Percentiles rank a stretch among this genome's conserved stretches.
These are phyloP conservation scores for Penicillium sp. DNA, from an alignment of 2,329 filamentous ascomycete genomes.

Conservation along the genomic window DNA sequence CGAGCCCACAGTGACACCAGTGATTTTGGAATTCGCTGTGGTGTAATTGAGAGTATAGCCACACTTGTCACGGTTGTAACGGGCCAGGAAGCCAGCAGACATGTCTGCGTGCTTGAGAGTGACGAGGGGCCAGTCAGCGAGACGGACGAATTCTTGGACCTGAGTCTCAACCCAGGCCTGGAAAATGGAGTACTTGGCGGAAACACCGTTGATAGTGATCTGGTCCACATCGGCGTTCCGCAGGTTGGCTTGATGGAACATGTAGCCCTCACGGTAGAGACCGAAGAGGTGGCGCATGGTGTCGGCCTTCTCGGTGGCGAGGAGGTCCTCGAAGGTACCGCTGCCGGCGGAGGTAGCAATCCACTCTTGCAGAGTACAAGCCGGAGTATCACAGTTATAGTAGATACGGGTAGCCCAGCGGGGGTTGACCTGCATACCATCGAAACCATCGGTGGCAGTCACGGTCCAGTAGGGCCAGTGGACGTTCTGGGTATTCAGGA, in stretches of 20 bases:
- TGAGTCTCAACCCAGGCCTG: constrained; percentile 58
- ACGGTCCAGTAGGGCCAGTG: constrained; percentile 58
- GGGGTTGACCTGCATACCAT: constrained; percentile 56
- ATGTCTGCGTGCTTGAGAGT: constrained; percentile 58
- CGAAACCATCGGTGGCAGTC: constrained; percentile 52
- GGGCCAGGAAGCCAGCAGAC: constrained; percentile 51
- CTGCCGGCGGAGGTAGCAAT: constrained; percentile 56
- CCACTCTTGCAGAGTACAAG: constrained; percentile 60
- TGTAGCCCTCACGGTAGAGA: constrained; percentile 56
- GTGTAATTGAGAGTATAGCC: constrained; percentile 50
- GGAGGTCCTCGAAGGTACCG: constrained; percentile 54
- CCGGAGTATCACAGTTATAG: constrained; percentile 60
- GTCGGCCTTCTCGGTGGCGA: constrained; percentile 51
- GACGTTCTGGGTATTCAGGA: constrained; percentile 52
- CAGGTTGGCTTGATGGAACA: constrained; percentile 65
- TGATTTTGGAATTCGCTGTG: constrained; percentile 47
- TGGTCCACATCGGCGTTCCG: constrained; percentile 50
- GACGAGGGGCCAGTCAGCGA: constrained; percentile 55
- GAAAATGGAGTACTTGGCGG: constrained; percentile 51
- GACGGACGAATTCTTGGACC: constrained; percentile 53
- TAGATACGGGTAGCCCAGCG: constrained; percentile 63
- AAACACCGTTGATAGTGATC: constrained; percentile 50
- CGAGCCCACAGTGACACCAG: constrained; percentile 51
- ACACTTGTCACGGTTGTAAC: constrained; percentile 55
- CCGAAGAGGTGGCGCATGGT: constrained; percentile 58